A percentile compares a stretch with the other conserved stretches of the same genome.
These are phyloP conservation scores for Phytophthora pini DNA, from an alignment of 352 stramenopile species.

Conservation along the genomic window DNA sequence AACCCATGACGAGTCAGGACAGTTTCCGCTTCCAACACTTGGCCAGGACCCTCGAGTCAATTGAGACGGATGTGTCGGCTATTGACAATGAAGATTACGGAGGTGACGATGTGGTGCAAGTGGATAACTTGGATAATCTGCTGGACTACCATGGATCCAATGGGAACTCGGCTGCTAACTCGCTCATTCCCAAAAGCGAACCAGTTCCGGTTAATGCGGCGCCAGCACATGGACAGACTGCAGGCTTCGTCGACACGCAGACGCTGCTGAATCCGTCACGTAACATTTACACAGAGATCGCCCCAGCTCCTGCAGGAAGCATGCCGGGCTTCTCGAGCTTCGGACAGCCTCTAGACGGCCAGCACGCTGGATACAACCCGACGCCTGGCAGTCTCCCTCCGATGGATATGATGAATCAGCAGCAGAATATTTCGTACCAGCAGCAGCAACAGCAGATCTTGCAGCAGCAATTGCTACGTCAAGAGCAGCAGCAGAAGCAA, in stretches of 20 bases:
- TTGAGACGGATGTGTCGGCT: slow-evolving; percentile 80
- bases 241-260: slow-evolving; percentile 75
- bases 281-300: slow-evolving; percentile 63
- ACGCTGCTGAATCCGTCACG: slow-evolving; percentile 63
- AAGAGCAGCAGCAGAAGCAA: slow-evolving; percentile 62
- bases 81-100: slow-evolving; percentile 89
- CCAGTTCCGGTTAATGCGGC: background rate
- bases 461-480: slow-evolving; percentile 62
- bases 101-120: slow-evolving; percentile 80
- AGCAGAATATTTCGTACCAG: slow-evolving; percentile 53
- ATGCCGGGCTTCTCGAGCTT: slow-evolving; percentile 39
- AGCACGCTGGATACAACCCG: slow-evolving; percentile 38
- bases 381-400: slow-evolving; percentile 26
- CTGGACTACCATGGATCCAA: slow-evolving; percentile 74
- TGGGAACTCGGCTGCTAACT: slow-evolving; percentile 14
- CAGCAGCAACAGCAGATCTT: slow-evolving; percentile 52
- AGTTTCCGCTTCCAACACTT: slow-evolving; percentile 89
- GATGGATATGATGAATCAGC: slow-evolving; percentile 46
- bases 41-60: slow-evolving; percentile 76
- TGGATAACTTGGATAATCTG: slow-evolving; percentile 88
- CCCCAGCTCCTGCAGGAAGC: slow-evolving; percentile 2
- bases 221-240: slow-evolving; percentile 10
- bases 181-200: slow-evolving; percentile 13
- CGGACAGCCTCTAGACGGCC: slow-evolving; percentile 32
- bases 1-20: slow-evolving; percentile 88